Conservation (phyloP, 257 asterid species). For the Jaltomata sinuosa region DNA sequence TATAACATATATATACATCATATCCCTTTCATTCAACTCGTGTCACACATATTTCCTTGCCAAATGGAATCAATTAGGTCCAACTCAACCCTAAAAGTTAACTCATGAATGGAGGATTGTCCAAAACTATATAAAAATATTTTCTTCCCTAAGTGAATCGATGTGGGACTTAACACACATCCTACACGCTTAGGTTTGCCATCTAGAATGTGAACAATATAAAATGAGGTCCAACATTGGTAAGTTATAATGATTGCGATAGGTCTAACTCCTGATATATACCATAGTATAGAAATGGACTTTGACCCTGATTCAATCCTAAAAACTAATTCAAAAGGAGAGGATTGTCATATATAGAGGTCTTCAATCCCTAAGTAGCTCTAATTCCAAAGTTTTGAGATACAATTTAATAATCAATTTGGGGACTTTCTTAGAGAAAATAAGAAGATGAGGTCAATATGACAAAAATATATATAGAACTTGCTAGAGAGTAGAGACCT, state of each 20-base stretch:
- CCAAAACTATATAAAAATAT: background rate
- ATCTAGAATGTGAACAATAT: background rate
- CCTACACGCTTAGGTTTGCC: background rate
- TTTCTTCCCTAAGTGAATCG: background rate
- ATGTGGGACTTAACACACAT: background rate
- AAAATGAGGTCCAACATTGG: fast-evolving
- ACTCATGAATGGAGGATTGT: background rate
- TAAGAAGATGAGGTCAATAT: background rate
- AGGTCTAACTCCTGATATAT: background rate
- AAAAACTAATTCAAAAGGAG: no score
- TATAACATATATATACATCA: background rate
- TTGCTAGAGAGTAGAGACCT: background rate
- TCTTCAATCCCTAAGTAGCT: background rate
- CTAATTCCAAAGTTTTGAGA: background rate
- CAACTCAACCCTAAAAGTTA: background rate
- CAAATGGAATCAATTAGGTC: background rate
- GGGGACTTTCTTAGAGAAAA: background rate
- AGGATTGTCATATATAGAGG: background rate
- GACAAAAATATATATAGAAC: background rate
- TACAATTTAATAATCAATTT: background rate
- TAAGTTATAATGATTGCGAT: background rate
- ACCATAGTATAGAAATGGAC: background rate
- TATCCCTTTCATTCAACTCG: background rate
- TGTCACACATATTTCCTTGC: background rate
- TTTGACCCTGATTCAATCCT: background rate